Evolutionary conservation across 352 stramenopile genomes (phyloP).

Genomic region (Phytophthora multivora): DNA sequence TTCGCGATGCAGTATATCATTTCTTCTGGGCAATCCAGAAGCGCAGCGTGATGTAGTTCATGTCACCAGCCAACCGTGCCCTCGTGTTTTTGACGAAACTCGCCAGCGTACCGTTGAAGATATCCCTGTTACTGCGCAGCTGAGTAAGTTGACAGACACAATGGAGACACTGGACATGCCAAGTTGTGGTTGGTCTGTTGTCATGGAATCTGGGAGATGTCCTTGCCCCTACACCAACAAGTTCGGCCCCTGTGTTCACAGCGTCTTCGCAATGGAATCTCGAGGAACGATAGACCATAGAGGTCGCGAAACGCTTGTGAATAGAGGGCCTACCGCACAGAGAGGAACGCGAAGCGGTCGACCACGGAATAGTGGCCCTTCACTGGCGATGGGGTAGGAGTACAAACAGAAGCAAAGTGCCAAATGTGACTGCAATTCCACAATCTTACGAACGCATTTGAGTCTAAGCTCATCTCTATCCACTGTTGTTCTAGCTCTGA

Average conservation of each 20-base stretch:
- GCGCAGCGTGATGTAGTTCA: background rate
- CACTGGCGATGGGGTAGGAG: background rate
- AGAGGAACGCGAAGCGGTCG: background rate
- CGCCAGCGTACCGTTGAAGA: background rate
- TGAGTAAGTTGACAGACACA: background rate
- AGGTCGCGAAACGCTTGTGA: background rate
- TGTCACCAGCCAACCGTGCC: background rate
- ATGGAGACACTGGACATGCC: conserved; percentile 11
- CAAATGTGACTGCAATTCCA: background rate
- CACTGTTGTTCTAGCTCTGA: background rate
- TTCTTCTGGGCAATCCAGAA: background rate
- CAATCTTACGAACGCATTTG: background rate
- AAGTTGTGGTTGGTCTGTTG: background rate
- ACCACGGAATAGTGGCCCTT: background rate
- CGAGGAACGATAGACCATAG: background rate
- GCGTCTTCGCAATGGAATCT: background rate
- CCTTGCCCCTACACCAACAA: conserved; percentile 7
- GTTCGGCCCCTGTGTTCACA: conserved; percentile 5
- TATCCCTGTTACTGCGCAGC: conserved; percentile 1
- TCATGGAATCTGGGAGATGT: background rate
- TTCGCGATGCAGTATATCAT: background rate
- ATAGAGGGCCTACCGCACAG: background rate
- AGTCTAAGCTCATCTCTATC: background rate
- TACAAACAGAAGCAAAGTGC: background rate
- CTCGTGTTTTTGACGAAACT: background rate